Evolutionary conservation across 1,284 basidiomycete genomes (phyloP).

Genomic region (Sanghuangporus weigelae): DNA sequence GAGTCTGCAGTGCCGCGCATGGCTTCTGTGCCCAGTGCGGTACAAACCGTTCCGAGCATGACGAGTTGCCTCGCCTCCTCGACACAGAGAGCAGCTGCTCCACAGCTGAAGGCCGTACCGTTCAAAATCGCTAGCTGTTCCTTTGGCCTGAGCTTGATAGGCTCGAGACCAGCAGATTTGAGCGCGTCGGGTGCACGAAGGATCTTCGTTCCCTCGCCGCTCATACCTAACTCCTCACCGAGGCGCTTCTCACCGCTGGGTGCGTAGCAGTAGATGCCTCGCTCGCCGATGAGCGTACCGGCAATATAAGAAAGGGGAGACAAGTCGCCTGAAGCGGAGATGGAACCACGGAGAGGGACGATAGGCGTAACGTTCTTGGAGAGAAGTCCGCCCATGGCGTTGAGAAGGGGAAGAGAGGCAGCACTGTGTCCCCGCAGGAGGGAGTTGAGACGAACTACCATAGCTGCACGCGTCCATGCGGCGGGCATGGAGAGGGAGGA

Average conservation of each 20-base stretch:
- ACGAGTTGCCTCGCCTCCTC: conserved; percentile 70
- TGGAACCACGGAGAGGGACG: conserved; percentile 79
- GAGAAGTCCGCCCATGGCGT: conserved; percentile 74
- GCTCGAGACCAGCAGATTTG: conserved; percentile 55
- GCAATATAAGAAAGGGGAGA: conserved; percentile 84
- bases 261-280: conserved; percentile 66
- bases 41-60: conserved; percentile 69
- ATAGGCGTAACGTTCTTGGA: conserved; percentile 72
- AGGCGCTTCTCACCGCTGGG: conserved; percentile 38
- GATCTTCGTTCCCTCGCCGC: conserved; percentile 39
- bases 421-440: conserved; percentile 86
- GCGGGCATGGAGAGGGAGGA: conserved; percentile 79
- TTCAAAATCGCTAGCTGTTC: conserved; percentile 81
- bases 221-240: neutral
- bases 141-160: conserved; percentile 72
- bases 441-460: conserved; percentile 83
- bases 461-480: conserved; percentile 86
- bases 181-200: conserved; percentile 65
- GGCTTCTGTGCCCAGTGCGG: conserved; percentile 83
- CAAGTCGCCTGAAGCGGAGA: conserved; percentile 79
- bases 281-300: conserved; percentile 71
- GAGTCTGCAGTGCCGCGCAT: conserved; percentile 67
- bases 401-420: conserved; percentile 75
- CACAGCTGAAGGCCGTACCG: conserved; percentile 76
- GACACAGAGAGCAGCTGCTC: conserved; percentile 37